phyloP scores from a whole-genome alignment of 768 basidiomycete genomes.

The Naganishia onofrii region DNA sequence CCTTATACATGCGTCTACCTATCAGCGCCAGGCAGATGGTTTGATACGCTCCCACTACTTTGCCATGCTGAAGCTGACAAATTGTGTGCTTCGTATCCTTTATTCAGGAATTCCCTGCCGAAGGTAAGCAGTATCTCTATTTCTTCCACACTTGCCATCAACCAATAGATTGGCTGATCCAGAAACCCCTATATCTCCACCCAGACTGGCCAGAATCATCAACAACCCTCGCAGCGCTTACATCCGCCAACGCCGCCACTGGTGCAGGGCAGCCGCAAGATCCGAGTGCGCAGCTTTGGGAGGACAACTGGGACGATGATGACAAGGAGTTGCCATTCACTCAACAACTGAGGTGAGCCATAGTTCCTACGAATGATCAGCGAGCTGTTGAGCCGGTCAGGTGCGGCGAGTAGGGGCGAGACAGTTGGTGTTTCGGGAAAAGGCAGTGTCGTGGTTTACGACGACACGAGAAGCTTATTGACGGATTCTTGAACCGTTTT shows the following conservation, averaged over 20 bases:
- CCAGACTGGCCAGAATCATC: slow-evolving; percentile 35
- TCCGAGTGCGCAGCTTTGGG: slow-evolving; percentile 90
- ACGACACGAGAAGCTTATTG: not conserved
- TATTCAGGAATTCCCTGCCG: slow-evolving; percentile 72
- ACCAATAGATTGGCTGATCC: not conserved
- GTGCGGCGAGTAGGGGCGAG: not conserved
- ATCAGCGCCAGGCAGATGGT: not conserved
- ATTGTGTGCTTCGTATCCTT: not conserved
- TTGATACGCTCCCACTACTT: not conserved
- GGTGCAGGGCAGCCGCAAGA: slow-evolving; percentile 73
- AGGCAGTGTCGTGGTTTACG: not conserved
- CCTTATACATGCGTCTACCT: too few species aligned
- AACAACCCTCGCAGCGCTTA: slow-evolving; percentile 37
- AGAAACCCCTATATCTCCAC: not conserved
- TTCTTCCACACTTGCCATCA: not conserved
- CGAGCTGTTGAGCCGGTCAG: not conserved
- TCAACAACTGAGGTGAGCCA: slow-evolving; percentile 82
- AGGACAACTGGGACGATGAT: slow-evolving; percentile 99
- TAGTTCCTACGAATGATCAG: not conserved
- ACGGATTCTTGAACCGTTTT: not conserved
- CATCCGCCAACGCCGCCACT: slow-evolving; percentile 59
- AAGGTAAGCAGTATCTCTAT: slow-evolving; percentile 59
- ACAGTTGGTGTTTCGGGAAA: not conserved
- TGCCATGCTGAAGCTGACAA: not conserved
- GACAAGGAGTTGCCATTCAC: slow-evolving; percentile 98